These are phyloP conservation scores for Psilocybe tampanensis DNA, from an alignment of 768 basidiomycete species.

Conservation along the genomic window DNA sequence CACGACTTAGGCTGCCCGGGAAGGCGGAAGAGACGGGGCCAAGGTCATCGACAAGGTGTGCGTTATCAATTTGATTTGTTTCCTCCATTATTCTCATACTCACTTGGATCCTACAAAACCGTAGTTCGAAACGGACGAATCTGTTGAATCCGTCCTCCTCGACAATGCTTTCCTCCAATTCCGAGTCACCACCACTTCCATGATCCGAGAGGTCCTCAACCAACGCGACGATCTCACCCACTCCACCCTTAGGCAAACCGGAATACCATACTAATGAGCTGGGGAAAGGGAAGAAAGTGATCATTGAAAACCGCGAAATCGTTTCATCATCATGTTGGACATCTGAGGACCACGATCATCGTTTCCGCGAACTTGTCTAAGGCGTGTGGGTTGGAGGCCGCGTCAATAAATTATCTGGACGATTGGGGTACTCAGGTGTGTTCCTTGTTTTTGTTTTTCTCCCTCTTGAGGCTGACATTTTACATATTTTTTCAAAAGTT, in stretches of 20 bases:
- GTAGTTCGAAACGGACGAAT: conserved; percentile 90
- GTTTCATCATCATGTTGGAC: conserved; percentile 98
- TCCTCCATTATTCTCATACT: too few species aligned
- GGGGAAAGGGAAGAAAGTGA: conserved; percentile 79
- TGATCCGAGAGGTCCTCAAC: conserved; percentile 66
- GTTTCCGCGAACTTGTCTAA: conserved; percentile 93
- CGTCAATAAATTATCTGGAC: conserved; percentile 91
- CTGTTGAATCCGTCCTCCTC: conserved; percentile 66
- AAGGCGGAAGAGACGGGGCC: conserved; percentile 76
- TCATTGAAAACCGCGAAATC: conserved; percentile 95
- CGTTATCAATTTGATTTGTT: too few species aligned
- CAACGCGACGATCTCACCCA: conserved; percentile 79
- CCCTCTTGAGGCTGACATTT: too few species aligned
- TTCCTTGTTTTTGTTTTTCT: background rate
- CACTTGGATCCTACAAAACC: too few species aligned
- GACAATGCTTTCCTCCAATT: conserved; percentile 87
- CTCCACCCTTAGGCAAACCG: conserved; percentile 54
- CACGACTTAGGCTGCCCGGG: conserved; percentile 88
- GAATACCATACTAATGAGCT: conserved; percentile 83
- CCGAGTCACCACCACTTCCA: conserved; percentile 62
- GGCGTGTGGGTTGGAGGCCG: conserved; percentile 89
- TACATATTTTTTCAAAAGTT: conserved; percentile 51
- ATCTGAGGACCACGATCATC: conserved; percentile 97
- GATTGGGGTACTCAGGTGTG: conserved; percentile 98
- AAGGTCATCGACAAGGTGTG: conserved; percentile 77